Base-by-base conservation (phyloP, 306 rosid species). In the Trifolium fragiferum region DNA sequence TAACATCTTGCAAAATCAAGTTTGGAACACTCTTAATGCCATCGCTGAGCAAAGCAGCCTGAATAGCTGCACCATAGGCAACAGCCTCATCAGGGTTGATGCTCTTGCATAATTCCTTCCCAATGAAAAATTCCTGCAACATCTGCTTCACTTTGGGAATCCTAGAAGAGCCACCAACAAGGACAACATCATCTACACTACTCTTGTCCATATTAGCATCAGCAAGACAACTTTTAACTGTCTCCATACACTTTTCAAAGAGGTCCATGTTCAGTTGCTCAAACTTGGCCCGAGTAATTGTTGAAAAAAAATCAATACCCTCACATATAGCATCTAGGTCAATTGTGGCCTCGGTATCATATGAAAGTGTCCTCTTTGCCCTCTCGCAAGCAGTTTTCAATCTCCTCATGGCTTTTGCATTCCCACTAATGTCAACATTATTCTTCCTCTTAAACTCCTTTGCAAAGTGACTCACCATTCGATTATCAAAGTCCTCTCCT, bases 41-140 rank as follows among this genome's bases (percentile, higher is more conserved):
- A 0, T 4, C 43, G n/a, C 19, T 15, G 9, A 25, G 2, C 10
- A 68, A 25, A 68, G 59, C 73, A 46, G 73, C 73, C 8, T 68
- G 73, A 0, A 68, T 5, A 68, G 73, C 59, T 0, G 73, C 73
- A 8, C 73, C 73, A 25, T 68, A 68, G 46, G 73, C 73, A 27
- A 68, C 73, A 46, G 73, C 73, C 73, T 68, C 73, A 27, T 68
- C 73, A 25, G 73, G 73, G 13, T 68, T 68, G 2, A 68, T 68
- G 25, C 73, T 47, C 5, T 46, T 68, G n/a, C 41, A 68, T 0
- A 68, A 5, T 0, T 68, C 73, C 25, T 68, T 68, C 10, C 73
- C 73, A 2, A 15, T 25, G 59, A 68, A 68, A 4, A 46, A 25
- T 0, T 46, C 25, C 1, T 27, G 25, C 58, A 68, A 25, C 0